Base-by-base conservation (phyloP, 139 green algal genomes). In the Tetradesmus obliquus region DNA sequence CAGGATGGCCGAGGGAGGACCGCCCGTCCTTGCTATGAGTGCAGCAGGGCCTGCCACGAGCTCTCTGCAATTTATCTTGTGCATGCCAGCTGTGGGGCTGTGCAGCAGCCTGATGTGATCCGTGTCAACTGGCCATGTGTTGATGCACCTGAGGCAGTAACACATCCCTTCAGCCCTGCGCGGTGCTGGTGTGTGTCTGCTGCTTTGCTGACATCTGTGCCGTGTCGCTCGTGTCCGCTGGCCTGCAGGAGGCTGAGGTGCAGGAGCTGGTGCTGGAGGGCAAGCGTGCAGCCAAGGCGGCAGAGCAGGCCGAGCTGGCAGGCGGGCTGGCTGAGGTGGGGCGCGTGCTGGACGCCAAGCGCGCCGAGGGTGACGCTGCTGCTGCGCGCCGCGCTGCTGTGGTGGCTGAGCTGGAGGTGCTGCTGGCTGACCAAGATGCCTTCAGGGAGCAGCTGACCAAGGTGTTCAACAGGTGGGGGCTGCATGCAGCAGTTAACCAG, bases 221-320 rank as follows among this genome's bases (percentile, higher is more conserved):
- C 9, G 22, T 53, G 22, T 8, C 9, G 6, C 9, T 3, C n/a
- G 71, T 22, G 71, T 12, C 9, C 24, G n/a, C 76, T 55, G 20
- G 76, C n/a, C 3, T 53, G 53, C 94, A 97, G 91, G 96, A 97
- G 88, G 97, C 96, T 87, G 96, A 97, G 91, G 95, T 95, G 71
- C 89, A 92, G 5, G 96, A 98, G 89, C 92, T 95, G 32, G 90
- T 94, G 79, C 92, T 98, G 62, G 92, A 95, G 53, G 62, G 85
- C 53, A 96, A 96, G 92, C 89, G 94, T 3, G 60, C 93, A 53
- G 93, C 90, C 76, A 98, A 97, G 92, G 76, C 95, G 84, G 93
- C 91, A 19, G 96, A 98, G 89, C 91, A 94, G 82, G 82, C 86
- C 74, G 94, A 97, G 84, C 93, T 97, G 57, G 22, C 95, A 55